Evolutionary conservation across 2,329 filamentous ascomycete genomes (phyloP), one percentile per base, ranked within the genome.

Genomic region (Hyphodiscus sp.): DNA sequence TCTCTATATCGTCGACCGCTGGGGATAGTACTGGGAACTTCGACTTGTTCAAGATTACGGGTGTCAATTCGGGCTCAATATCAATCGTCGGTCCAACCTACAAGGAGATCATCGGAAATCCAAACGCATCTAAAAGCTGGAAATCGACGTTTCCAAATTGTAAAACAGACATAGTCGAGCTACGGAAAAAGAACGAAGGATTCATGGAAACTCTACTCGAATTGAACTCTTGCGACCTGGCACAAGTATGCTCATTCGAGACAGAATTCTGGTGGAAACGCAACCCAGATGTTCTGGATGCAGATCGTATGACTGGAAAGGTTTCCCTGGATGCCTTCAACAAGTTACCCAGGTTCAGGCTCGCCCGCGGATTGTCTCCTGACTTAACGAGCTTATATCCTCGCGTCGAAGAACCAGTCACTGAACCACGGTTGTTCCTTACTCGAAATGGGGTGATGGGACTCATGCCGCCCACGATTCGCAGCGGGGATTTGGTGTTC

Each of bases 71-170:
- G 11, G 48, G 49, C 10, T 48, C 19, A 10, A 30, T 55, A 6
- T 51, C 53, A 20, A 48, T 47, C 11, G 41, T 55, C 41, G 53
- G 53, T 5, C 46, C 44, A 10, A 45, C 48, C 18, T 55, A 55
- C 26, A 20, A 44, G 19, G 53, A 55, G 10, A 48, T 55, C 30
- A 46, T 51, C 33, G 49, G 44, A 2, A n/a, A 45, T 10, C 53
- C 53, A 16, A 41, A 48, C 13, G 48, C 45, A n/a, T 48, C 49
- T 13, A 23, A 41, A n/a, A 29, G 41, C 30, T 55, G 49, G 53
- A 49, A 51, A 20, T 23, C 43, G 19, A 41, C 41, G 7, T 19
- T 55, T 7, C 5, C 19, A 44, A 45, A 51, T n/a, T 45, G 45
- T 29, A 20, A 51, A 11, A 42, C 46, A 7, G 42, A 51, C 49